Conservation (phyloP, 108 stramenopile genomes). For the Skeletonema tropicum region DNA sequence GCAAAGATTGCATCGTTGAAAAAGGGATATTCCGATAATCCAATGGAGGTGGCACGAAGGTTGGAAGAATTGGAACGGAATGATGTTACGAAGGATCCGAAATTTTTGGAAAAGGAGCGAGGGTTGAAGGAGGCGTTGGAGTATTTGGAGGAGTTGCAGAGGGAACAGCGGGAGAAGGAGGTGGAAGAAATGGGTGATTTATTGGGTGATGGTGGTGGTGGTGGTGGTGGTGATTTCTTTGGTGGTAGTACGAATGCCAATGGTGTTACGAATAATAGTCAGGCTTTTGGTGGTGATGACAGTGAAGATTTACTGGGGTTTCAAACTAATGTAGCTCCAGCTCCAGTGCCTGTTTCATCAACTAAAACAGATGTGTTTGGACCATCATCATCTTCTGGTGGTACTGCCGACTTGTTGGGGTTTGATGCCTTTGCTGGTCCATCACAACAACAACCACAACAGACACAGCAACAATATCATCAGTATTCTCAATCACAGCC, state of each 20-base stretch:
- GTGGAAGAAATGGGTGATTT: constrained; percentile 18
- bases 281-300: neutral
- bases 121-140: constrained; percentile 44
- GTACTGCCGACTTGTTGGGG: constrained; percentile 25
- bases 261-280: neutral
- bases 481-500: constrained; percentile 14
- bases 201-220: constrained; percentile 11
- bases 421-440: constrained; percentile 17
- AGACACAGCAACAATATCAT: neutral
- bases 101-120: constrained; percentile 38
- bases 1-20: constrained; percentile 26
- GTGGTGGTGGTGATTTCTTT: constrained; percentile 6
- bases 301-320: neutral
- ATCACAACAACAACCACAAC: neutral
- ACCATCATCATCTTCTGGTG: neutral
- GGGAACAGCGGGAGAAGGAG: constrained; percentile 20
- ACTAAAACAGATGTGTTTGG: constrained; percentile 2
- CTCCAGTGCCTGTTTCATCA: neutral
- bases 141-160: constrained; percentile 49
- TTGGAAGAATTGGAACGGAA: constrained; percentile 36
- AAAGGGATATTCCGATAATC: constrained; percentile 47
- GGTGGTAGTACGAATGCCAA: neutral
- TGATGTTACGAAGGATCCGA: constrained; percentile 27
- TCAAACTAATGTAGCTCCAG: neutral
- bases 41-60: constrained; percentile 20